Evolutionary conservation across 495 filamentous ascomycete genomes (phyloP).

Genomic region (Aspergillus ellipticus): DNA sequence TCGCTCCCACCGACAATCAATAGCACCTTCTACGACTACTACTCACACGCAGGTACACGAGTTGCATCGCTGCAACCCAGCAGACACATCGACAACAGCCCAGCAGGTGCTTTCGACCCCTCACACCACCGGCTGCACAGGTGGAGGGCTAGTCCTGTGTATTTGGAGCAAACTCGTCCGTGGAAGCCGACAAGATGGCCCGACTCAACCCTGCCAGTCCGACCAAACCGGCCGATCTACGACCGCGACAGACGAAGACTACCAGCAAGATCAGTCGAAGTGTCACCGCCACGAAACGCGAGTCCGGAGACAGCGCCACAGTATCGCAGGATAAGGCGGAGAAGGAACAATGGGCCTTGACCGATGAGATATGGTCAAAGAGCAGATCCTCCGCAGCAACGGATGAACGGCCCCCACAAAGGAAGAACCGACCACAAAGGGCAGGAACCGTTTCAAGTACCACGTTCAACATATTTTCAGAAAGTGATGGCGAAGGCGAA

Average conservation of each 20-base stretch:
- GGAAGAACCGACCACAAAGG: slow-evolving; percentile 10
- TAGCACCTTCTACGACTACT: neutral
- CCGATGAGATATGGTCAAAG: slow-evolving; percentile 4
- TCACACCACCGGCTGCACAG: neutral
- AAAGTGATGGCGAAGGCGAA: slow-evolving; percentile 22
- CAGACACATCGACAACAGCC: neutral
- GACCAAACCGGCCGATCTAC: slow-evolving; percentile 5
- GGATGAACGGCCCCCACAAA: slow-evolving; percentile 8
- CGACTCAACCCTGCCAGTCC: slow-evolving; percentile 19
- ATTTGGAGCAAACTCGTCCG: no score
- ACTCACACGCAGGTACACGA: neutral
- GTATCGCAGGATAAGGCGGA: slow-evolving; percentile 4
- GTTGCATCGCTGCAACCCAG: neutral
- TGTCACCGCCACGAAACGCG: neutral
- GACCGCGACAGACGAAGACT: neutral
- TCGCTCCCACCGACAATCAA: slow-evolving; percentile 2
- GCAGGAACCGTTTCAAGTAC: slow-evolving; percentile 16
- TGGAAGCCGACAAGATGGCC: slow-evolving; percentile 17
- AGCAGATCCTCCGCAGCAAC: neutral
- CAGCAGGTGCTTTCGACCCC: neutral
- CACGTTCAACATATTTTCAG: slow-evolving; percentile 34
- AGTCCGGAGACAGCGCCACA: slow-evolving; percentile 3
- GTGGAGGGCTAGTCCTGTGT: neutral
- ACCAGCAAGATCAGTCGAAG: slow-evolving; percentile 1
- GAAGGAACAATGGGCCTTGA: slow-evolving; percentile 9